Conservation (phyloP, 2,329 filamentous ascomycete species). For the Neurospora sp. region DNA sequence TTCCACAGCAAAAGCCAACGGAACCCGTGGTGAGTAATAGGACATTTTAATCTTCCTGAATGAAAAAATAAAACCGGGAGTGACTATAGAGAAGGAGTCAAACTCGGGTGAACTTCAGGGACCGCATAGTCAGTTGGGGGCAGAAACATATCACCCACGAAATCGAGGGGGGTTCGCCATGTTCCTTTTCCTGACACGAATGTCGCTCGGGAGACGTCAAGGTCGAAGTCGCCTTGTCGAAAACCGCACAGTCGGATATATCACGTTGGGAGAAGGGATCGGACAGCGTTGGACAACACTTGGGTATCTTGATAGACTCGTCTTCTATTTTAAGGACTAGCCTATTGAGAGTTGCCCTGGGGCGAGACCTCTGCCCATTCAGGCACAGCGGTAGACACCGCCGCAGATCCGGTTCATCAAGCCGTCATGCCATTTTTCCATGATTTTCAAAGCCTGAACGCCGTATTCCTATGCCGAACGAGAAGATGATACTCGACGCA, state of each 20-base stretch:
- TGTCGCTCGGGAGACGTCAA: not conserved
- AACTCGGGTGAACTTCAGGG: conserved; percentile 75
- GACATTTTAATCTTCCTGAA: conserved; percentile 59
- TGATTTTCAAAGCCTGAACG: conserved; percentile 29
- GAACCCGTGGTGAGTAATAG: conserved; percentile 62
- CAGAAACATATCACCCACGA: not conserved
- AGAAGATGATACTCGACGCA: conserved; percentile 4
- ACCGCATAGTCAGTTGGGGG: not conserved
- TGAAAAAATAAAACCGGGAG: conserved; percentile 43
- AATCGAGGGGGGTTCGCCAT: not conserved
- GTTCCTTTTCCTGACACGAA: not conserved
- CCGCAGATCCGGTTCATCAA: conserved; percentile 8
- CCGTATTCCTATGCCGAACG: conserved; percentile 23
- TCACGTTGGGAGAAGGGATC: not conserved
- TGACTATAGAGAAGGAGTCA: conserved; percentile 57
- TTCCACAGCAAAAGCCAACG: conserved; percentile 41
- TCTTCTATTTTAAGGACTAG: conserved; percentile 12
- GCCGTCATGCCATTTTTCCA: conserved; percentile 15
- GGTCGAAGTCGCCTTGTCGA: not conserved
- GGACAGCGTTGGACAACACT: not conserved
- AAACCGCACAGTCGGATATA: not conserved
- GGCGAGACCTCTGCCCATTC: conserved; percentile 11
- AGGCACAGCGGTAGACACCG: conserved; percentile 11
- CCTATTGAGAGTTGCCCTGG: conserved; percentile 9
- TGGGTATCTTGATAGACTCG: not conserved